phyloP scores from a whole-genome alignment of 2,329 filamentous ascomycete genomes.

The Aureobasidium lini region DNA sequence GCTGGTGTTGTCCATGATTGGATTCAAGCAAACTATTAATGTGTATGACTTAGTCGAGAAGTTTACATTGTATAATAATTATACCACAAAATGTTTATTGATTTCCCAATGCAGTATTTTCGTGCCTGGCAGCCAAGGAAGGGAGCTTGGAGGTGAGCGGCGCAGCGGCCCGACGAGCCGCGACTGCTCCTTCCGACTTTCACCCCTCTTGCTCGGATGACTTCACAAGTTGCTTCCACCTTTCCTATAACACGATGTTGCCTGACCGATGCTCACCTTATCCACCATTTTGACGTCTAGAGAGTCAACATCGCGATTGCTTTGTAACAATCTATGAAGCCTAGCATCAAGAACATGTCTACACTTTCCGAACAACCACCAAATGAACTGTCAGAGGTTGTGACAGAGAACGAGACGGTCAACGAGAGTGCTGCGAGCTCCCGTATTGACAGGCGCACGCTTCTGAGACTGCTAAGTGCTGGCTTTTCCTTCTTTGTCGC shows the following conservation, averaged over 20 bases:
- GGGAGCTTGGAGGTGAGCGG: not conserved
- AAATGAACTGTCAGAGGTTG: not conserved
- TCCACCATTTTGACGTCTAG: too few relatives aligned
- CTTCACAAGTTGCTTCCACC: not conserved
- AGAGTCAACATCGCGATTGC: too few relatives aligned
- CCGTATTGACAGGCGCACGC: not conserved
- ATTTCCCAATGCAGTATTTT: too few relatives aligned
- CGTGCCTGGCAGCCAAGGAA: too few relatives aligned
- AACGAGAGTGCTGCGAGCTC: not conserved
- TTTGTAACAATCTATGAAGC: too few relatives aligned
- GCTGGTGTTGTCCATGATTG: conserved; percentile 28
- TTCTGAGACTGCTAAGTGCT: conserved; percentile 24
- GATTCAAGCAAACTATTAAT: conserved; percentile 7
- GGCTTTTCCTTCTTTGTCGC: conserved; percentile 59
- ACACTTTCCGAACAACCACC: not conserved
- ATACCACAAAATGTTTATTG: too few relatives aligned
- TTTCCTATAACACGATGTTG: not conserved
- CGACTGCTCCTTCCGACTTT: not conserved
- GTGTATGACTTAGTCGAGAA: not conserved
- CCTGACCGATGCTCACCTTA: not conserved
- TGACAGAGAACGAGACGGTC: not conserved
- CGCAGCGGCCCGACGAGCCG: not conserved
- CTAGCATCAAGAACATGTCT: too few relatives aligned
- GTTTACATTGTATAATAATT: too few relatives aligned
- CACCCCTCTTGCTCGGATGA: not conserved